Conservation (phyloP, 345 rosid genomes). For the Eucalyptus curtisii region DNA sequence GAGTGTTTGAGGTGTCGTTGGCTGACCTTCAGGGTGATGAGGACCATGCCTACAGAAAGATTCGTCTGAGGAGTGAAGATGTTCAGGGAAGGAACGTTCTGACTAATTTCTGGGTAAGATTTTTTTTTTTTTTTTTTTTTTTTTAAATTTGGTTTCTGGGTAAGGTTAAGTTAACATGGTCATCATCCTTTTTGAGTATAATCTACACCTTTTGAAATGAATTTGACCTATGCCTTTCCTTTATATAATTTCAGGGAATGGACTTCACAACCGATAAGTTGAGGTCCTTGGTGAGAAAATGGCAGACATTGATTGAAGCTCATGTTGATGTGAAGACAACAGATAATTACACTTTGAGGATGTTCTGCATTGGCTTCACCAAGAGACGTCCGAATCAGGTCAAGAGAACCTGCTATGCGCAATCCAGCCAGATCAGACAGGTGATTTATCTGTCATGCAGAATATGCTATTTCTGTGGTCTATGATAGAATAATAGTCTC, state of each 20-base stretch:
- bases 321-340: conserved; percentile 97
- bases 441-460: background rate
- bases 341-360: conserved; percentile 67
- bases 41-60: conserved; percentile 34
- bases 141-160: background rate
- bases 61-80: conserved; percentile 33
- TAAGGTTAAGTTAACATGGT: background rate
- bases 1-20: conserved; percentile 33
- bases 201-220: background rate
- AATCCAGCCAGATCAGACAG: conserved; percentile 89
- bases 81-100: conserved; percentile 33
- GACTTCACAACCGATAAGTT: conserved; percentile 84
- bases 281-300: conserved; percentile 90
- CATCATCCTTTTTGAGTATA: background rate
- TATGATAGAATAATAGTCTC: background rate
- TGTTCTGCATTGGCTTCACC: conserved; percentile 92
- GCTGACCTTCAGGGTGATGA: conserved; percentile 40
- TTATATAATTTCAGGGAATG: conserved; percentile 52
- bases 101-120: conserved; percentile 58
- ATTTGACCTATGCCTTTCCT: background rate
- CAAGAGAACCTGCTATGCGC: conserved; percentile 92
- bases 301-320: conserved; percentile 90
- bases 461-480: background rate
- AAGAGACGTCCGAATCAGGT: conserved; percentile 92
- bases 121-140: too few relatives aligned